Base-by-base conservation (phyloP, 495 filamentous ascomycete species). In the Sporormia fimetaria region DNA sequence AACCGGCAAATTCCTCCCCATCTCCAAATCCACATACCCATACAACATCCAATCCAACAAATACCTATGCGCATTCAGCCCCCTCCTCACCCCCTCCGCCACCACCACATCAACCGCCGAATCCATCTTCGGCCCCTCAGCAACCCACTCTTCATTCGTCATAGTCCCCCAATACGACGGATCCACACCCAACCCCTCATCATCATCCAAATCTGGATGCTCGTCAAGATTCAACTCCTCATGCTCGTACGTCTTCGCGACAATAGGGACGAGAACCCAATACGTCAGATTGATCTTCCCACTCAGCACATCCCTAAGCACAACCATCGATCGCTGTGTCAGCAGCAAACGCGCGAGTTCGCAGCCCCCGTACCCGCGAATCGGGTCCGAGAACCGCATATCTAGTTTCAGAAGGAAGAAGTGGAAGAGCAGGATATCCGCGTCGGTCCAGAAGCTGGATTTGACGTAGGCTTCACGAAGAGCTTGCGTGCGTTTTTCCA, bases 361-460 rank as follows among this genome's bases (percentile, higher is more conserved):
- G 4, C 51, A 57, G 9, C 58, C 54, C 22, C 56, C 56, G 10
- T 57, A 57, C 6, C 63, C 66, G 23, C 55, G 61, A 10, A 65
- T 39, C 1, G 71, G 73, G 49, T 73, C 60, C 22, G 64, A 68
- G 59, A 80, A 70, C 27, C 56, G 63, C 65, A 80, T 67, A 45
- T 74, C 65, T 8, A 83, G 61, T 56, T 80, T 80, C 49, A 77
- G 42, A 44, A 81, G 56, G 59, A 82, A 78, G 26, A 71, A 42
- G 5, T 67, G 64, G 4, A 64, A 61, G 26, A 66, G 57, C 51
- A 71, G 69, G 4, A 83, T 38, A 45, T 81, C 76, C 2, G 51
- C 40, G 41, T 72, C 57, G 2, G 57, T 59, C 64, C 72, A 78
- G 31, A 73, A 61, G 0, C 21, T 22, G 50, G 69, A 71, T 23